Base-by-base conservation (phyloP, 2,329 filamentous ascomycete species). In the Claviceps sp. region DNA sequence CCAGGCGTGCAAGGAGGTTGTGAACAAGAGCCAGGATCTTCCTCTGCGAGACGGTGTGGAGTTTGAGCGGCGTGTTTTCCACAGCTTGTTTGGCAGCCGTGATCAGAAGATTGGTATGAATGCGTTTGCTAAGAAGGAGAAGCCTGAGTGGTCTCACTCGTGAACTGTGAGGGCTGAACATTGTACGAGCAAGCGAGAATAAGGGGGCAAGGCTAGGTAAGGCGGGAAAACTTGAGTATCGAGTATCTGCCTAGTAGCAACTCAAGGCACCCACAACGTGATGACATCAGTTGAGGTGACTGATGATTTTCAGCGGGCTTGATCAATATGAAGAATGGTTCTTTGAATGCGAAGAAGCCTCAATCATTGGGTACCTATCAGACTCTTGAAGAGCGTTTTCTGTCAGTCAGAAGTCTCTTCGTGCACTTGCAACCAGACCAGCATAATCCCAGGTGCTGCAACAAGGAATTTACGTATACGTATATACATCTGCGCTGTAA, bases 61-160 rank as follows among this genome's bases (percentile, higher is more conserved):
- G 71, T 97, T 82, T 70, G 93, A 98, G 78, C 78, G 93, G 64
- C 80, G 90, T 50, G 77, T 97, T 37, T 98, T 98, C 75, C 93
- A 98, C 70, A 79, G 83, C 26, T 64, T 96, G 62, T 98, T 98
- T 72, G 93, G 91, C 22, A 95, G 86, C 66, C 80, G 88, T 71
- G 93, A 98, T 69, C 93, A 98, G 72, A 98, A 97, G 77, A 87
- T 96, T 67, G 90, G 88, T 68, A 82, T 97, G 93, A 83, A 83
- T 66, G 93, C 93, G 13, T 98, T 98, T 76, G 86, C 87, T 2
- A 86, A 90, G 70, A 97, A 97, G 82, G 81, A 86, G 73, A 94
- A 94, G 78, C 73, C 93, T 0, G 82, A 93, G 67, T 98, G 93
- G 91, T 82, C 78, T 55, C 76, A 96, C 67, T 81, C 88, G 65